These are phyloP conservation scores for Scenedesmus sp. DNA, from an alignment of 163 green algal species.

Conservation along the genomic window DNA sequence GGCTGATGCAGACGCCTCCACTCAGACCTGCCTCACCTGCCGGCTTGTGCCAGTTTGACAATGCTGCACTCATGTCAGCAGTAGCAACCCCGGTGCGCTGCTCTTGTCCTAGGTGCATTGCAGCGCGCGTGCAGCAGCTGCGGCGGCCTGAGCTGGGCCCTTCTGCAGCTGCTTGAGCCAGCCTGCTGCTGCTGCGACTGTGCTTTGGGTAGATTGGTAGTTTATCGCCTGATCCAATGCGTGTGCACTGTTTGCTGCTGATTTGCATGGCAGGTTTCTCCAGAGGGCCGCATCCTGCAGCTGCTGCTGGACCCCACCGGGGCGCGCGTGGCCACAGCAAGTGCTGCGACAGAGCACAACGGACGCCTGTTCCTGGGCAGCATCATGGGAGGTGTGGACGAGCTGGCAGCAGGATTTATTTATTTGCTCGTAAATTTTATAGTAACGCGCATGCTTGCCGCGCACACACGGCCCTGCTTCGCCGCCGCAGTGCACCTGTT, in stretches of 20 bases:
- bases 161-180: neutral
- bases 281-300: neutral
- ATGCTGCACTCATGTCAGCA: no score
- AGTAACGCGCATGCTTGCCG: neutral
- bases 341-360: conserved; percentile 32
- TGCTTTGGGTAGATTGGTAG: no score
- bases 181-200: neutral
- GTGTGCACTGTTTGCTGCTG: neutral
- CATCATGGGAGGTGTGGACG: conserved; percentile 27
- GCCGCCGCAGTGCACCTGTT: no score
- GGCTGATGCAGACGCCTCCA: no score
- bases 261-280: neutral
- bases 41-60: no score
- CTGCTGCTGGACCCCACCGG: conserved; percentile 53
- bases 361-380: conserved; percentile 51
- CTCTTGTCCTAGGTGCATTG: neutral
- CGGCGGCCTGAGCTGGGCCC: no score
- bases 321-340: conserved; percentile 23
- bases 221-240: no score
- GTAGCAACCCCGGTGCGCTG: neutral
- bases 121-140: neutral
- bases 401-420: neutral
- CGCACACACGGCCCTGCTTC: no score
- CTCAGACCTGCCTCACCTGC: no score
- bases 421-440: no score